Evolutionary conservation across 2,329 filamentous ascomycete species (phyloP).

Genomic region (Apiospora marii): DNA sequence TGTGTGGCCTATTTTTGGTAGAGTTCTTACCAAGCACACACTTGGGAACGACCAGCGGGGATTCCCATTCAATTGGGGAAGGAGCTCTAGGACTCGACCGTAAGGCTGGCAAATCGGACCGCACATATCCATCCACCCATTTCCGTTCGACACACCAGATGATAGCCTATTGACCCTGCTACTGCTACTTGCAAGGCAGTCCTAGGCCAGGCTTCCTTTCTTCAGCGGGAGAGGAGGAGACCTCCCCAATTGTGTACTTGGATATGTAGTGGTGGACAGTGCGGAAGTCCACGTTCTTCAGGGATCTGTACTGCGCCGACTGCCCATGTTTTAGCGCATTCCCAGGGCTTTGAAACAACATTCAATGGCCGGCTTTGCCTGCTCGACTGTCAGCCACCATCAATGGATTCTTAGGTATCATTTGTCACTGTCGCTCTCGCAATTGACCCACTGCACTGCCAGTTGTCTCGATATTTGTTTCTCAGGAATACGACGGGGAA

Average conservation of each 20-base stretch:
- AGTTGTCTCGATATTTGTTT: background rate
- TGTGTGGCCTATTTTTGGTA: slow-evolving; percentile 27
- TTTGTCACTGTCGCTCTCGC: background rate
- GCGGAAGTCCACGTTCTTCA: slow-evolving; percentile 1
- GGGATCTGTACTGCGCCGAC: slow-evolving; percentile 2
- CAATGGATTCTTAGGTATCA: background rate
- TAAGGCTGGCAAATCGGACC: slow-evolving; percentile 20
- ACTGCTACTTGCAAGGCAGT: too few species aligned
- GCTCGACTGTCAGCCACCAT: background rate
- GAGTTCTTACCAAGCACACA: slow-evolving; percentile 21
- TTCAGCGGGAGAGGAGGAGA: background rate
- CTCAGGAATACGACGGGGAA: background rate
- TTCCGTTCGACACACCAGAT: background rate
- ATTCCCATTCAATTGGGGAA: background rate
- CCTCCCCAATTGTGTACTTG: background rate
- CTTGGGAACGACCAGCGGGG: background rate
- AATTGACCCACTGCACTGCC: slow-evolving; percentile 6
- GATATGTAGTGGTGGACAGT: background rate
- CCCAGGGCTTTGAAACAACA: slow-evolving; percentile 2
- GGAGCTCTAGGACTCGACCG: slow-evolving; percentile 6
- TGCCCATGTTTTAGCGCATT: background rate
- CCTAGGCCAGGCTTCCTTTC: background rate
- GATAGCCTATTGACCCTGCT: background rate
- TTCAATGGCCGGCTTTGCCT: too few species aligned
- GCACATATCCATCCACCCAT: background rate